A percentile compares a stretch with the other conserved stretches of the same genome.
Conservation (phyloP, 1,284 basidiomycete species). For the Papiliotrema nemorosa region DNA sequence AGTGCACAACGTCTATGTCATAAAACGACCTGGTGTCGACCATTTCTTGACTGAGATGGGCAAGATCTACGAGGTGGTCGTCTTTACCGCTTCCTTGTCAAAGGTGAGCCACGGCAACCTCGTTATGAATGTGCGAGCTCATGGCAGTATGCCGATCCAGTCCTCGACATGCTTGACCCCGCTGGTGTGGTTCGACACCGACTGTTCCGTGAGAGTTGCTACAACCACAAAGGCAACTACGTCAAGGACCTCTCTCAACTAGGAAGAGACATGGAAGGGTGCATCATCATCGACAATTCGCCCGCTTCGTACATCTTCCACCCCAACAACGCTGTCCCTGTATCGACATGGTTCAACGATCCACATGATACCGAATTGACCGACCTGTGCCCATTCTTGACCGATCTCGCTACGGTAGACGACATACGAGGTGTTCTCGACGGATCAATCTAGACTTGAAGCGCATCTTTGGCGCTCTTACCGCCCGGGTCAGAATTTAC, state of each 20-base stretch:
- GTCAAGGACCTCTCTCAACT: conserved; percentile 99
- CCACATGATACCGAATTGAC: conserved; percentile 96
- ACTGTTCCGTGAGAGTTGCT: conserved; percentile 96
- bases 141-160: conserved; percentile 89
- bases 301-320: conserved; percentile 99
- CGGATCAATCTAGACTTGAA: conserved; percentile 38
- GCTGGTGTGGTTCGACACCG: conserved; percentile 91
- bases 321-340: conserved; percentile 96
- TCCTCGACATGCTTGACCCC: conserved; percentile 92
- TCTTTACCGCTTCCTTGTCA: conserved; percentile 95
- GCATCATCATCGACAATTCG: conserved; percentile 98
- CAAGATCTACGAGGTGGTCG: conserved; percentile 94
- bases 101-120: conserved; percentile 60
- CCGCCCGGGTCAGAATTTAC: too few relatives aligned
- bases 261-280: conserved; percentile 84
- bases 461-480: background rate
- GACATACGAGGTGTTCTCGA: conserved; percentile 91
- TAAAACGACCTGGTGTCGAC: conserved; percentile 97
- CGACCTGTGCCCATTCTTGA: conserved; percentile 88
- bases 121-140: background rate
- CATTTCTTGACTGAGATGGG: conserved; percentile 96
- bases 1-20: conserved; percentile 97
- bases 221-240: conserved; percentile 98
- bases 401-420: conserved; percentile 77
- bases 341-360: conserved; percentile 99